A percentile compares a stretch with the other conserved stretches of the same genome.
Evolutionary conservation across 1,284 basidiomycete species (phyloP).

Genomic region (Ganoderma boninense): DNA sequence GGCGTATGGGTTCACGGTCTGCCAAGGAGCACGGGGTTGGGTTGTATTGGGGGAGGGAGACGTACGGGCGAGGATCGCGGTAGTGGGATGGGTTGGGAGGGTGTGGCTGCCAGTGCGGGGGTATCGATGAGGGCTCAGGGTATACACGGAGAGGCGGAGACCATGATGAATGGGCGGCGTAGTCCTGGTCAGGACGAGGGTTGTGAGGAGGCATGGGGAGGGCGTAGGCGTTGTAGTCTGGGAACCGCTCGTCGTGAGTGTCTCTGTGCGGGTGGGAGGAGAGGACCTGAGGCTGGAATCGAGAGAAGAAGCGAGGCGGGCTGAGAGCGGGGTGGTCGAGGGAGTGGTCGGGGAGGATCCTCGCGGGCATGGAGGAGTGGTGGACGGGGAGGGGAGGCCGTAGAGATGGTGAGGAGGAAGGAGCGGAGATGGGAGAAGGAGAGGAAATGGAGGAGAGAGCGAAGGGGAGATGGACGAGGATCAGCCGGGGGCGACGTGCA

Average conservation of each 20-base stretch:
- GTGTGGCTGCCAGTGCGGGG: slow-evolving; percentile 32
- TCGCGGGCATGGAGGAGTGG: slow-evolving; percentile 24
- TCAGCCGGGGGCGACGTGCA: slow-evolving; percentile 16
- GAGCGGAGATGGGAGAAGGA: slow-evolving; percentile 21
- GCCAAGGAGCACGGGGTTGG: slow-evolving; percentile 21
- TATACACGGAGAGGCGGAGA: slow-evolving; percentile 28
- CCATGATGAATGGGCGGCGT: slow-evolving; percentile 22
- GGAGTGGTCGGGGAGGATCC: slow-evolving; percentile 21
- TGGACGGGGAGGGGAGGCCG: slow-evolving; percentile 8
- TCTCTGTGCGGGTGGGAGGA: slow-evolving; percentile 20
- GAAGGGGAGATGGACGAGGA: slow-evolving; percentile 19
- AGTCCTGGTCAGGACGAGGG: slow-evolving; percentile 28
- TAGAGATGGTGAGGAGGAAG: slow-evolving; percentile 13
- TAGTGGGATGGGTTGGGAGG: slow-evolving; percentile 16
- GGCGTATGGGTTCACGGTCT: slow-evolving; percentile 21
- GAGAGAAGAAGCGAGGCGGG: slow-evolving; percentile 28
- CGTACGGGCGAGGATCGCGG: slow-evolving; percentile 22
- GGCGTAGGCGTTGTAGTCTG: slow-evolving; percentile 19
- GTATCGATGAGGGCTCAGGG: slow-evolving; percentile 32
- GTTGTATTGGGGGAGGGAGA: slow-evolving; percentile 12
- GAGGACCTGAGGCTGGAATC: slow-evolving; percentile 12
- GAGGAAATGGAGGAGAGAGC: slow-evolving; percentile 22
- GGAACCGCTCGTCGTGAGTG: slow-evolving; percentile 20
- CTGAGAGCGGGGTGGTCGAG: slow-evolving; percentile 27
- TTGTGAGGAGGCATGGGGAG: slow-evolving; percentile 26